A percentile compares a stretch with the other conserved stretches of the same genome.
phyloP scores from a whole-genome alignment of 441 rosid genomes.

The Corymbia calophylla region DNA sequence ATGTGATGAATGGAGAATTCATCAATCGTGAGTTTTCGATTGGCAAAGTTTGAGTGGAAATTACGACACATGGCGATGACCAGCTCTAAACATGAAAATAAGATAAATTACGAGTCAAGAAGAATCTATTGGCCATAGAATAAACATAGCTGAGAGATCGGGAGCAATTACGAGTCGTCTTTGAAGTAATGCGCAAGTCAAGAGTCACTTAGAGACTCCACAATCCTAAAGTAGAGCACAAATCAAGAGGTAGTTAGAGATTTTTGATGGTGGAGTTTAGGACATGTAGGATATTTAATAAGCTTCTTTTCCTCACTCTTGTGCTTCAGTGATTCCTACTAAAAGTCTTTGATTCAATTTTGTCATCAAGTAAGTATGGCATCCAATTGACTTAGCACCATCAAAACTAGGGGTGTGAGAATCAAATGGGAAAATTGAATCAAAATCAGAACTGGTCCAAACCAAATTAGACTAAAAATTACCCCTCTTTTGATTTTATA shows the following conservation, averaged over 20 bases:
- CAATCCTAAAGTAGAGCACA: not conserved
- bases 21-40: rapidly evolving
- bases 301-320: not conserved
- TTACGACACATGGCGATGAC: not conserved
- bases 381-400: not conserved
- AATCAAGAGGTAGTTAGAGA: not conserved
- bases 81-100: not conserved
- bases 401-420: not conserved
- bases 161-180: not conserved
- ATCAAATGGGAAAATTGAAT: too few species aligned
- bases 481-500: too few species aligned
- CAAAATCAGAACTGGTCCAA: too few species aligned
- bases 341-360: not conserved
- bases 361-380: not conserved
- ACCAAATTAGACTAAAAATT: too few species aligned
- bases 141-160: not conserved
- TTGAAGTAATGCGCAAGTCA: not conserved
- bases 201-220: not conserved
- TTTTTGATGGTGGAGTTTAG: not conserved
- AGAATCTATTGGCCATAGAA: not conserved
- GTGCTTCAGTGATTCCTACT: not conserved
- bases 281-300: not conserved
- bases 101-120: not conserved
- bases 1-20: not conserved
- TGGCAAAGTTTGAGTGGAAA: not conserved